A percentile compares a stretch with the other conserved stretches of the same genome.
These are phyloP conservation scores for Funneliformis mosseae DNA, from an alignment of 192 early-diverging fungal genomes.

Conservation along the genomic window DNA sequence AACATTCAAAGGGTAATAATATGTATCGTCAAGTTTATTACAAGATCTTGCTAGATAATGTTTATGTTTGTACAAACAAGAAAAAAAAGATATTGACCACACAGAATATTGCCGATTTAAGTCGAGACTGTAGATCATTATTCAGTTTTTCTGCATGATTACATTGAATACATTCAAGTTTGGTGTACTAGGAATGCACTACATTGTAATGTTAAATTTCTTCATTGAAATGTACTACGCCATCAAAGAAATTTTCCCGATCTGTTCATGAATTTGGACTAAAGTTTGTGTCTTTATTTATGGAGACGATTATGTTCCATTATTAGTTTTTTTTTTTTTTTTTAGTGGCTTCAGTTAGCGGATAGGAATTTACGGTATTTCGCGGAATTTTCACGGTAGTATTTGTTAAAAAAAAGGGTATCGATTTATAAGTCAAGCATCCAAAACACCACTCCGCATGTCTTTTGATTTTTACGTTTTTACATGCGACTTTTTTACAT, in stretches of 20 bases:
- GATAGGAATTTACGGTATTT: no score
- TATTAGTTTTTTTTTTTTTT: no score
- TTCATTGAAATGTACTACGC: not conserved
- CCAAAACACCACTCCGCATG: no score
- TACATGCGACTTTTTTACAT: no score
- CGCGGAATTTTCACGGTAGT: no score
- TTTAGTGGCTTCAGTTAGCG: no score
- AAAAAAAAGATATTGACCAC: slow-evolving; percentile 23
- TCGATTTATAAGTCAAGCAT: no score
- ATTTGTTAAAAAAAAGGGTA: no score
- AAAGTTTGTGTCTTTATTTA: not conserved
- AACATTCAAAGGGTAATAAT: not conserved
- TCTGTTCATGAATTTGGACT: not conserved
- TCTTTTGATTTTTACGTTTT: no score
- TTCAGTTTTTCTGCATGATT: slow-evolving; percentile 1
- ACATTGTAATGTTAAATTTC: not conserved
- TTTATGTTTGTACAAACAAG: not conserved
- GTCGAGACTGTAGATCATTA: not conserved
- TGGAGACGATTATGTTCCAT: not conserved
- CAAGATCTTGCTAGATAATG: not conserved
- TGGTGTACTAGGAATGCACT: not conserved
- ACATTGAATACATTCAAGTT: not conserved
- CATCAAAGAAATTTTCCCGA: not conserved
- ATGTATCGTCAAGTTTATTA: not conserved
- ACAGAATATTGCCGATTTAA: slow-evolving; percentile 9